Evolutionary conservation across 352 stramenopile genomes (phyloP).

Genomic region (Thalassiosira hispida): DNA sequence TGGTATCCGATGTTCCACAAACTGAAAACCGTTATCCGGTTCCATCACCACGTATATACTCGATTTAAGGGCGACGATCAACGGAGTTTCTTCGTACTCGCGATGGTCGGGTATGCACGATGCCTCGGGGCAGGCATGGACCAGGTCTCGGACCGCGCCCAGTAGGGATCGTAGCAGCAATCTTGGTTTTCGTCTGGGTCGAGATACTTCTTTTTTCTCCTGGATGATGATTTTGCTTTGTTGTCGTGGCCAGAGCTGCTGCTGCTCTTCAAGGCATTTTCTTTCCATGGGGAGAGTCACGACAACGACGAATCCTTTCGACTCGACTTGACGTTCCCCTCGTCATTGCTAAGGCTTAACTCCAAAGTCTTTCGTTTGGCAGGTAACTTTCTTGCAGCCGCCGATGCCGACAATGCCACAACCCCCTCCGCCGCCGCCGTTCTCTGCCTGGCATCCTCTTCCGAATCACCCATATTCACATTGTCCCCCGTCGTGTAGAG

Average conservation of each 20-base stretch:
- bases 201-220: constrained; percentile 25
- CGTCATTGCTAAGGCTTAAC: neutral
- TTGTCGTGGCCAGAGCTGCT: neutral
- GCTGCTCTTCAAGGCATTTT: neutral
- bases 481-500: neutral
- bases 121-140: constrained; percentile 69
- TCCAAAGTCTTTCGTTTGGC: constrained; percentile 37
- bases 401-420: too few species aligned
- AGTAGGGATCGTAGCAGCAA: constrained; percentile 43
- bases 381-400: constrained; percentile 12
- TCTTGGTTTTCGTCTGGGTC: constrained; percentile 43
- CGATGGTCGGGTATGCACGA: constrained; percentile 65
- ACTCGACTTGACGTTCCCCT: constrained; percentile 10
- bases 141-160: constrained; percentile 45
- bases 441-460: neutral
- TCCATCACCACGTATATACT: constrained; percentile 69
- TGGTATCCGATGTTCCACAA: constrained; percentile 10
- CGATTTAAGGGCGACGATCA: constrained; percentile 76
- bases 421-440: neutral
- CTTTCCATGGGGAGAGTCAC: neutral
- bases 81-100: constrained; percentile 80
- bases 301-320: neutral
- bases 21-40: constrained; percentile 34
- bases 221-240: neutral
- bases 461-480: constrained; percentile 7